Evolutionary conservation across 306 rosid species (phyloP), one percentile per base, ranked within the genome.

Genomic region (Glycyrrhiza uralensis): DNA sequence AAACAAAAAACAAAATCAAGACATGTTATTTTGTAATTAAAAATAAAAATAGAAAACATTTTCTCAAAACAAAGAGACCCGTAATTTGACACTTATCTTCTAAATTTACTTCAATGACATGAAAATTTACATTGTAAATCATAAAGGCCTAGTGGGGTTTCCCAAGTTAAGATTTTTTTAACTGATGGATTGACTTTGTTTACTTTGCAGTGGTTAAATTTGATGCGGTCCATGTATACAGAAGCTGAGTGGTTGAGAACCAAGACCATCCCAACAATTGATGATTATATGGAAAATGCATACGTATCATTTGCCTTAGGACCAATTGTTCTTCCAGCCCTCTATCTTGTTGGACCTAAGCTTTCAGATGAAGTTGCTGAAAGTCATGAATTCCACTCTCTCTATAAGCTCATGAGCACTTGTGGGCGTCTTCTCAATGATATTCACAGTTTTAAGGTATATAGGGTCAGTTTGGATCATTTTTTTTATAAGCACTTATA

Each of bases 381-480:
- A 74, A 85, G 7, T 75, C 51, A 77, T 0, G 91, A 94, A 71
- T 62, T 74, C 72, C 32, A 85, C 69, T 4, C 33, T 67, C 83
- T 94, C 2, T 91, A 13, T 66, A 77, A 77, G 76, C 81, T 88
- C 14, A 80, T 85, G 92, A 89, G 94, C 79, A 82, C 87, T 35
- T 26, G 63, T 0, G 94, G 97, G 13, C 92, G 90, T 73, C 91
- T 91, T 62, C 91, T 89, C 54, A 91, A 94, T 39, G 98, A 91
- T 50, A 83, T 84, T 52, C 86, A 56, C 17, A 24, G 75, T 79
- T 87, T 72, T 35, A 85, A 89, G 92, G 98, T 89, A 82, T 12
- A 79, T 20, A n/a, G n/a, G n/a, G n/a, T n/a, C n/a, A n/a, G n/a
- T n/a, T n/a, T n/a, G n/a, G n/a, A n/a, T n/a, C n/a, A n/a, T n/a